These are phyloP conservation scores for Nothophytophthora sp. DNA, from an alignment of 352 stramenopile species.

Conservation along the genomic window DNA sequence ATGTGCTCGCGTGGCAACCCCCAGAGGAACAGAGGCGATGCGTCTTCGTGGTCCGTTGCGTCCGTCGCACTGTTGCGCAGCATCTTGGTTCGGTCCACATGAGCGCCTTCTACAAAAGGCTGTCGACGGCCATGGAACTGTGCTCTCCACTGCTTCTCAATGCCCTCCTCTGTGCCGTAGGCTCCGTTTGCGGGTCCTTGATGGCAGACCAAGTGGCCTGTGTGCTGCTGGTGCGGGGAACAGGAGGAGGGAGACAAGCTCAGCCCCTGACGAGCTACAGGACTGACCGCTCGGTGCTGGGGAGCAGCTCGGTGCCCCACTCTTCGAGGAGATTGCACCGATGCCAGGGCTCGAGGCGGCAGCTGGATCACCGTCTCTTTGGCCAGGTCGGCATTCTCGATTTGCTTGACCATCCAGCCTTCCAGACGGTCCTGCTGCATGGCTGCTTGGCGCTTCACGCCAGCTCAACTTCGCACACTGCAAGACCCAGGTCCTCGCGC, in stretches of 20 bases:
- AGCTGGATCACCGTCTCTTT: conserved; percentile 68
- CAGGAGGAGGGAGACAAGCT: conserved; percentile 10
- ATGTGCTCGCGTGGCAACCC: conserved; percentile 70
- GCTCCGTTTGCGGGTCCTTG: conserved; percentile 9
- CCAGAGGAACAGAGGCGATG: conserved; percentile 56
- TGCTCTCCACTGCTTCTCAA: conserved; percentile 49
- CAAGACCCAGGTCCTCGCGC: no score
- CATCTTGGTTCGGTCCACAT: conserved; percentile 55
- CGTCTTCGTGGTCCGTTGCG: conserved; percentile 6
- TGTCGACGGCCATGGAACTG: conserved; percentile 41
- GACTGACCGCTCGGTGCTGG: conserved; percentile 10
- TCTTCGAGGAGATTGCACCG: no score
- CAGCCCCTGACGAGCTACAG: conserved; percentile 18
- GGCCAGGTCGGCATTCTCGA: conserved; percentile 66
- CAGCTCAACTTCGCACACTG: no score
- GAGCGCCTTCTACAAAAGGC: conserved; percentile 32
- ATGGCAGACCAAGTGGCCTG: conserved; percentile 1
- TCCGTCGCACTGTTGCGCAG: conserved; percentile 32
- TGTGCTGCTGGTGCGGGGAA: not conserved
- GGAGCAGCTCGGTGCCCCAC: conserved; percentile 5
- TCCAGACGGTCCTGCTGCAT: conserved; percentile 76
- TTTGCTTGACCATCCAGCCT: conserved; percentile 79
- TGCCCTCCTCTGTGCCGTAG: conserved; percentile 23
- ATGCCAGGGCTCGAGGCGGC: no score
- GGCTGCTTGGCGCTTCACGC: conserved; percentile 2